A percentile compares a stretch with the other conserved stretches of the same genome.
Conservation (phyloP, 1,284 basidiomycete genomes). For the Moesziomyces antarcticus region DNA sequence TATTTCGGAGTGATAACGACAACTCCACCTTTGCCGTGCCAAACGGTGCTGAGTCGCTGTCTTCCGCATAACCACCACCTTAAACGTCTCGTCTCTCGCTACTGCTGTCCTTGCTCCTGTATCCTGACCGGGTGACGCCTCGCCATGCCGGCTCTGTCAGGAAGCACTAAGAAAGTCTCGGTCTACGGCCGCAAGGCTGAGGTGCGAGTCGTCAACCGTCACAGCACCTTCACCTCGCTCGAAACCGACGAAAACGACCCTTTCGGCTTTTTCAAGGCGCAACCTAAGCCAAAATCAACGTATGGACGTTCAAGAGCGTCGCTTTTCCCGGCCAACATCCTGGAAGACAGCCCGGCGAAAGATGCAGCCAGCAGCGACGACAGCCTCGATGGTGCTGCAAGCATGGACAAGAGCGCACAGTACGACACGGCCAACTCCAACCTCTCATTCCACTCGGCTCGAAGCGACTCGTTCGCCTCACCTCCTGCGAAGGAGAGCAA, state of each 20-base stretch:
- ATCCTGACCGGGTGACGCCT: no score
- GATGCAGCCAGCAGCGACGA: slow-evolving; percentile 1
- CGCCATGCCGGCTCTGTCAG: slow-evolving; percentile 34
- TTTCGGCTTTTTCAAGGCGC: slow-evolving; percentile 38
- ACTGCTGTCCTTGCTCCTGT: no score
- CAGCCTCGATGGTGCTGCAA: slow-evolving; percentile 1
- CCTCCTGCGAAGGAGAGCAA: not conserved
- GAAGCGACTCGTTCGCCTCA: not conserved
- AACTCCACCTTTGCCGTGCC: not conserved
- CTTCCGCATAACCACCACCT: not conserved
- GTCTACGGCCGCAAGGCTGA: slow-evolving; percentile 43
- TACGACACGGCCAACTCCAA: slow-evolving; percentile 36
- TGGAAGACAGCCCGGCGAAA: not conserved
- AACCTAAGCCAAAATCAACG: slow-evolving; percentile 18
- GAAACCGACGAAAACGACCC: slow-evolving; percentile 40
- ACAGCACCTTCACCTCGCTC: slow-evolving; percentile 24
- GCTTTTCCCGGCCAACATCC: slow-evolving; percentile 4
- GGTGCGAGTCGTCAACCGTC: slow-evolving; percentile 29
- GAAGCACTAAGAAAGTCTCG: slow-evolving; percentile 44
- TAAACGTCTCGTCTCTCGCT: not conserved
- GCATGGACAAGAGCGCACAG: slow-evolving; percentile 10
- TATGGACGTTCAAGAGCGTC: slow-evolving; percentile 30
- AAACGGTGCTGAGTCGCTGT: not conserved
- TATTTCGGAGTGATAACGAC: not conserved
- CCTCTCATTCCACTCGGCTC: slow-evolving; percentile 25